phyloP scores from a whole-genome alignment of 2,329 filamentous ascomycete genomes.

The Boeremia exigua region DNA sequence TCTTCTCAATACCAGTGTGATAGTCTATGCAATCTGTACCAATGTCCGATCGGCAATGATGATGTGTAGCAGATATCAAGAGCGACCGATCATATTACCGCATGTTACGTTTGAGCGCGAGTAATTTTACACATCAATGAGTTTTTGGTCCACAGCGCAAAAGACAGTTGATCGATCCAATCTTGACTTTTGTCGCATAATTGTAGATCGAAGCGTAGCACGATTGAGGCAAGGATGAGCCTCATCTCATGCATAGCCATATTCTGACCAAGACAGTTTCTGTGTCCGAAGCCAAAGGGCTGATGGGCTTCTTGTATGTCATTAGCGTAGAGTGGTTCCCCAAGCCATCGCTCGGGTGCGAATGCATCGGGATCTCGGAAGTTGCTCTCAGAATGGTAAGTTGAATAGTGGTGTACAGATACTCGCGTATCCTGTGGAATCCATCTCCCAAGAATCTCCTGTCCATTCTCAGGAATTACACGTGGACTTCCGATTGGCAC shows the following conservation, averaged over 20 bases:
- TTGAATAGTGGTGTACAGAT: not conserved
- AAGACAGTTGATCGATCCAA: not conserved
- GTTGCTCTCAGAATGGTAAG: not conserved
- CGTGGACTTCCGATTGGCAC: slow-evolving; percentile 46
- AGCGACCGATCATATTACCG: no score
- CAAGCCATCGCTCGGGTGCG: not conserved
- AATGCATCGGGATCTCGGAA: not conserved
- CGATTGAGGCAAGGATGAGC: not conserved
- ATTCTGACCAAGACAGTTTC: slow-evolving; percentile 28
- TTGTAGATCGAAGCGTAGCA: not conserved
- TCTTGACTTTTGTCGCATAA: not conserved
- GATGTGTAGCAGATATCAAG: no score
- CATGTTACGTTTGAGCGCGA: no score
- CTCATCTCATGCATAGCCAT: slow-evolving; percentile 3
- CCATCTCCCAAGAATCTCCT: slow-evolving; percentile 37
- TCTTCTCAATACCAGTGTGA: no score
- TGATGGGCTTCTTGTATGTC: not conserved
- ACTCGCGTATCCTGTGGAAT: not conserved
- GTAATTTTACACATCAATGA: not conserved
- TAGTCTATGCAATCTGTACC: no score
- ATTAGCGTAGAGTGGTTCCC: not conserved
- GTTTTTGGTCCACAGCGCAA: not conserved
- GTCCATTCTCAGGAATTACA: slow-evolving; percentile 36
- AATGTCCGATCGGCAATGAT: no score
- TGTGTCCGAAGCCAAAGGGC: slow-evolving; percentile 16